Evolutionary conservation across 2,329 filamentous ascomycete species (phyloP), one percentile per base, ranked within the genome.

Genomic region (Microsporum audouinii): DNA sequence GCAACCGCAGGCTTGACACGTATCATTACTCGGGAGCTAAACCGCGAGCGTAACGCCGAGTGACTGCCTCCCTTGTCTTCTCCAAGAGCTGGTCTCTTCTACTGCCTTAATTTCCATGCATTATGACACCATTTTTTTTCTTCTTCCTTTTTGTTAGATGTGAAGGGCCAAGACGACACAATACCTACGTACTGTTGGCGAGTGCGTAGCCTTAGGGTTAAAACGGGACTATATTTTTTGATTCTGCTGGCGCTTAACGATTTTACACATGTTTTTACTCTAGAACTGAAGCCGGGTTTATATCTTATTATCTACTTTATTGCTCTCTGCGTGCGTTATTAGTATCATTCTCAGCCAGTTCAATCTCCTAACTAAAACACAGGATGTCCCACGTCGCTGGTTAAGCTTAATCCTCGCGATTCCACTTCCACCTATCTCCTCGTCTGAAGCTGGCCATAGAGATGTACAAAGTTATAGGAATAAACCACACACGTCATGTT

Each of bases 1-100:
- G 83, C 83, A 62, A 81, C 83, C 68, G 85, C 81, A 62, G 87
- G 87, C 47, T 79, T 89, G 65, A 85, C 79, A 68, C 82, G 85
- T 64, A 85, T 79, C 12, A 67, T 75, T 17, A 34, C 33, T 34
- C 49, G 49, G 8, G 49, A 53, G 12, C 49, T 53, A 10, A 53
- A 53, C 14, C 49, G 49, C 12, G 27, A 53, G 14, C 49, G 29
- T n/a, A 53, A 34, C 29, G 27, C 49, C 29, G 31, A 53, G 49
- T 53, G 27, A 53, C 31, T 10, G 27, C 29, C 4, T 33, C 1
- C 33, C 29, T n/a, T 33, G 4, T 53, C 49, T 23, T n/a, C 39
- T n/a, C 29, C 5, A 34, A 53, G 49, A 53, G 49, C 49, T 29
- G 49, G 49, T 12, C 49, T 53, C 49, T 53, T 53, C 29, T 2